Percentiles rank a stretch among this genome's conserved stretches.
Evolutionary conservation across 1,284 basidiomycete species (phyloP).

Genomic region (Trametes polyzona): DNA sequence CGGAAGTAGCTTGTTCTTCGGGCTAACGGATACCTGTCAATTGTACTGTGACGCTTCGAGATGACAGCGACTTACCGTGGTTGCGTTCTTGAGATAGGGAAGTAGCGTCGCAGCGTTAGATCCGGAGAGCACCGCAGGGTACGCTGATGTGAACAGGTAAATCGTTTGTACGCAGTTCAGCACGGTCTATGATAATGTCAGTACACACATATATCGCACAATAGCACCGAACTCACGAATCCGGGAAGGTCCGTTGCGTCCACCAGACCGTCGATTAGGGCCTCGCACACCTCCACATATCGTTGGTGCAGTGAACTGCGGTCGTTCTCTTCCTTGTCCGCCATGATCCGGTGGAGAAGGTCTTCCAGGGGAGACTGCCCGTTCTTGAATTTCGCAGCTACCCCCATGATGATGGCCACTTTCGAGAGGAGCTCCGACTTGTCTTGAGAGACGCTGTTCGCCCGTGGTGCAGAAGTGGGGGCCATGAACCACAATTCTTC

Average conservation of each 20-base stretch:
- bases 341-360: slow-evolving; percentile 80
- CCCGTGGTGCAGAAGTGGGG: slow-evolving; percentile 41
- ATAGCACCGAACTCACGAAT: slow-evolving; percentile 57
- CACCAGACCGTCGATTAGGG: slow-evolving; percentile 84
- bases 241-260: slow-evolving; percentile 81
- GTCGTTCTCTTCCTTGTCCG: slow-evolving; percentile 58
- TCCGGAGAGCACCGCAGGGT: slow-evolving; percentile 81
- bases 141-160: slow-evolving; percentile 78
- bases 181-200: slow-evolving; percentile 57
- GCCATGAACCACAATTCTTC: slow-evolving; percentile 86
- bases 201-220: slow-evolving; percentile 7
- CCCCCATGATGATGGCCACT: slow-evolving; percentile 83
- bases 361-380: slow-evolving; percentile 85
- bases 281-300: slow-evolving; percentile 80
- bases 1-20: slow-evolving; percentile 83
- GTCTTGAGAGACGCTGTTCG: slow-evolving; percentile 39
- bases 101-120: slow-evolving; percentile 81
- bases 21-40: slow-evolving; percentile 45
- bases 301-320: slow-evolving; percentile 56
- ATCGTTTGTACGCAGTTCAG: slow-evolving; percentile 85
- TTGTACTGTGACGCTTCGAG: background rate
- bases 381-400: slow-evolving; percentile 82
- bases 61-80: slow-evolving; percentile 49
- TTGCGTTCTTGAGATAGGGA: slow-evolving; percentile 85
- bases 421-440: slow-evolving; percentile 60